Percentiles rank a stretch among this genome's conserved stretches.
Conservation (phyloP, 495 filamentous ascomycete species). For the Daldinia caldariorum region DNA sequence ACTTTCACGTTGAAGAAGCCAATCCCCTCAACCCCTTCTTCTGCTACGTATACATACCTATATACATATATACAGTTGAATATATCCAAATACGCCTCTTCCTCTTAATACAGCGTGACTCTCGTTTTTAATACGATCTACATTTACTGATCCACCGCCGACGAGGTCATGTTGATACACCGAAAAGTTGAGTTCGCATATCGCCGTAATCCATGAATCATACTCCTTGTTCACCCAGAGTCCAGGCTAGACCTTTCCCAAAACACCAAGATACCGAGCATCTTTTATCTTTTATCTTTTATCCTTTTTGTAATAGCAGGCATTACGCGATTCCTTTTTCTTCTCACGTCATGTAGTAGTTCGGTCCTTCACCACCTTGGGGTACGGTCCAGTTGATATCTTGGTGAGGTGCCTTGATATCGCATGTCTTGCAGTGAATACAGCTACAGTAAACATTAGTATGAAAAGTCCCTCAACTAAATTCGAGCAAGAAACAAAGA, state of each 20-base stretch:
- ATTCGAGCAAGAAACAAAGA: neutral
- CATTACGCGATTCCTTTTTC: neutral
- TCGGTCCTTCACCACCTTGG: conserved; percentile 95
- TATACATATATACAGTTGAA: conserved; percentile 35
- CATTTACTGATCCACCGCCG: neutral
- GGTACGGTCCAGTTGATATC: conserved; percentile 98
- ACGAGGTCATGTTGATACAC: conserved; percentile 26
- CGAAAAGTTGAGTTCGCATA: conserved; percentile 40
- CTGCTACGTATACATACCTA: conserved; percentile 28
- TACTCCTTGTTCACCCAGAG: neutral
- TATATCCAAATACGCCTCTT: conserved; percentile 17
- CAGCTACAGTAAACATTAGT: conserved; percentile 66
- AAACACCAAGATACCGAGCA: conserved; percentile 17
- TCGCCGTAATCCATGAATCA: conserved; percentile 16
- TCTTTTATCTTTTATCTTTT: neutral
- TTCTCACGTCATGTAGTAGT: conserved; percentile 88
- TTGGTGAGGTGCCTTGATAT: conserved; percentile 96
- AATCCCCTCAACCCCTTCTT: neutral
- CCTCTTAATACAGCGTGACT: neutral
- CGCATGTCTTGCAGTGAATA: conserved; percentile 99
- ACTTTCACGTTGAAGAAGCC: neutral
- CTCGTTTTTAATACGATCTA: neutral
- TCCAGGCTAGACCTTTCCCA: neutral
- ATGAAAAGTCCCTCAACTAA: neutral
- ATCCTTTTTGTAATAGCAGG: neutral